Evolutionary conservation across 2,329 filamentous ascomycete species (phyloP).

Genomic region (Aspergillus alliaceus): DNA sequence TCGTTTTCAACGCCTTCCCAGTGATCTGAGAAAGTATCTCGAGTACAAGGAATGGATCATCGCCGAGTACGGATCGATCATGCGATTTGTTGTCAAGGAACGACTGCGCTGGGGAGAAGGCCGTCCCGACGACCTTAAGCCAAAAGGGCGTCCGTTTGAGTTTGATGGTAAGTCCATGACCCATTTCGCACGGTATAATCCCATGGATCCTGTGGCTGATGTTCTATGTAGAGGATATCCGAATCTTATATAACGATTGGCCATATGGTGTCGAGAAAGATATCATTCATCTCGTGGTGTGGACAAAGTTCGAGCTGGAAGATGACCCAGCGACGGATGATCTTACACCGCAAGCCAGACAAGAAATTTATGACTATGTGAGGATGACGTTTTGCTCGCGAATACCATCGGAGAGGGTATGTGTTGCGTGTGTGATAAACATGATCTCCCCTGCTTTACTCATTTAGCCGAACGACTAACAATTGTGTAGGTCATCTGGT

Average conservation of each 20-base stretch:
- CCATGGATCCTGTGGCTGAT: not conserved
- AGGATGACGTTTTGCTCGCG: slow-evolving; percentile 60
- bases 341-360: slow-evolving; percentile 63
- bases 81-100: slow-evolving; percentile 71
- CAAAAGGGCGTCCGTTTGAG: slow-evolving; percentile 33
- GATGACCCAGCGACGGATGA: slow-evolving; percentile 67
- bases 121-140: slow-evolving; percentile 36
- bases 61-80: slow-evolving; percentile 70
- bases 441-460: not conserved
- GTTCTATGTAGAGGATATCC: slow-evolving; percentile 57
- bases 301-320: slow-evolving; percentile 83
- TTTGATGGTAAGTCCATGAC: slow-evolving; percentile 31
- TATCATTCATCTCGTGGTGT: slow-evolving; percentile 84
- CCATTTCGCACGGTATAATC: not conserved
- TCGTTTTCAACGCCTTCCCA: slow-evolving; percentile 73
- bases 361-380: slow-evolving; percentile 71
- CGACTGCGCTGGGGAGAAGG: slow-evolving; percentile 66
- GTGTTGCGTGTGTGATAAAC: slow-evolving; percentile 12
- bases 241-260: slow-evolving; percentile 87
- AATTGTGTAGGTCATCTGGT: slow-evolving; percentile 68
- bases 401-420: slow-evolving; percentile 44
- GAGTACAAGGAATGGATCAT: slow-evolving; percentile 66
- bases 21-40: slow-evolving; percentile 75
- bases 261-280: slow-evolving; percentile 79
- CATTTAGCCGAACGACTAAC: slow-evolving; percentile 4